Evolutionary conservation across 2,329 filamentous ascomycete genomes (phyloP), one percentile per base, ranked within the genome.

Genomic region (Didymella exigua): DNA sequence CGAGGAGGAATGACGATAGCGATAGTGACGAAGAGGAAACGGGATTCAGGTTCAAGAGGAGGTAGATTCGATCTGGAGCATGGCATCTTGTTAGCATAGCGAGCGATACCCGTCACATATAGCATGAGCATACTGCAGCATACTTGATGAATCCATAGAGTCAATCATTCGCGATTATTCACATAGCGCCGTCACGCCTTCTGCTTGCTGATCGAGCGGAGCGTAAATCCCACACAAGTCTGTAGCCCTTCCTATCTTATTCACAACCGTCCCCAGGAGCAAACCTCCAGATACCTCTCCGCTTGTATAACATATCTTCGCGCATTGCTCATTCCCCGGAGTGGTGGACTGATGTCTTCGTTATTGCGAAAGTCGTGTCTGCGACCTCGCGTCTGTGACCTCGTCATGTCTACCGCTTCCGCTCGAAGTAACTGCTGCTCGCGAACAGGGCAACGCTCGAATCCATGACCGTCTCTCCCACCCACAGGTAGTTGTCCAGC

Each of bases 391-490:
- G 24, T 26, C 24, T 26, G 24, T 9, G 24, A 26, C 5, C 5
- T 9, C 24, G 9, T 26, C 24, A 9, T 2, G 23, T 13, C 23
- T 64, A 74, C 43, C 93, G 86, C 76, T 86, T 93, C 71, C 95
- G 86, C 80, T 97, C 93, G 75, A 99, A 99, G 78, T 87, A 89
- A 36, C 36, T 38, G 36, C 19, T 23, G 36, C 36, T 38, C 36
- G 91, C 89, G 74, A 96, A 90, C 53, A 98, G 85, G 34, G 93
- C 93, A 27, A 98, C 91, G 26, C 92, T 96, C 80, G 96, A 90
- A 77, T 99, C 95, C 92, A 99, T 96, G 62, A 97, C 90, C 86
- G 92, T 96, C 81, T 99, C 95, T 67, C 95, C 95, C 16, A 97
- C 88, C 60, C 91, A 91, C 37, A 98, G 86, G 76, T 98, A 98